These are phyloP conservation scores for Tilletia walkeri DNA, from an alignment of 1,284 basidiomycete species.

Conservation along the genomic window DNA sequence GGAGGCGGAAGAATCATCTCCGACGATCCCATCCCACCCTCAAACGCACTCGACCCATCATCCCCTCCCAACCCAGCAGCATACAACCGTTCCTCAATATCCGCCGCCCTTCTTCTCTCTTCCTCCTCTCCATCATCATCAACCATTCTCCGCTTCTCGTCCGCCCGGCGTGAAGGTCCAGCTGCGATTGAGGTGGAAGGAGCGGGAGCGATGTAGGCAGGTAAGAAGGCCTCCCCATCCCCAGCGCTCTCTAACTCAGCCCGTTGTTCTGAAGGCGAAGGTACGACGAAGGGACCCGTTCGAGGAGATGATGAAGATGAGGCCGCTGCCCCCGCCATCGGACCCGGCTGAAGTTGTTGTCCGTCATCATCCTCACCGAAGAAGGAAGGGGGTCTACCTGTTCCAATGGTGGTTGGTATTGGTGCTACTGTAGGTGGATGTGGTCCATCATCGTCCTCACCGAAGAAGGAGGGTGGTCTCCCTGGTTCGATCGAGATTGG, in stretches of 20 bases:
- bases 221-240: neutral
- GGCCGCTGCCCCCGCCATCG: too few relatives aligned
- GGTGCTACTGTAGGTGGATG: neutral
- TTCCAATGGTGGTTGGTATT: neutral
- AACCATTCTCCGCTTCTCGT: slow-evolving; percentile 9
- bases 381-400: neutral
- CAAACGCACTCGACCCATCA: neutral
- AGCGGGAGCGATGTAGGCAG: neutral
- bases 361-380: too few relatives aligned
- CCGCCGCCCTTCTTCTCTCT: neutral
- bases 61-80: slow-evolving; percentile 3
- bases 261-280: too few relatives aligned
- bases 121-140: slow-evolving; percentile 11
- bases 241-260: neutral
- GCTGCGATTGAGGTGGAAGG: neutral
- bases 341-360: too few relatives aligned
- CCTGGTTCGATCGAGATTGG: too few relatives aligned
- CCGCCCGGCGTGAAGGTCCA: neutral
- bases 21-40: neutral
- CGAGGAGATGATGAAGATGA: too few relatives aligned
- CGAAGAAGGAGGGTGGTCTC: too few relatives aligned
- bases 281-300: too few relatives aligned
- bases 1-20: neutral
- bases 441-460: too few relatives aligned
- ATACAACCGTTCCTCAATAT: slow-evolving; percentile 4